Conservation (phyloP, 2,329 filamentous ascomycete species). For the Ophiostoma triangulosporum region DNA sequence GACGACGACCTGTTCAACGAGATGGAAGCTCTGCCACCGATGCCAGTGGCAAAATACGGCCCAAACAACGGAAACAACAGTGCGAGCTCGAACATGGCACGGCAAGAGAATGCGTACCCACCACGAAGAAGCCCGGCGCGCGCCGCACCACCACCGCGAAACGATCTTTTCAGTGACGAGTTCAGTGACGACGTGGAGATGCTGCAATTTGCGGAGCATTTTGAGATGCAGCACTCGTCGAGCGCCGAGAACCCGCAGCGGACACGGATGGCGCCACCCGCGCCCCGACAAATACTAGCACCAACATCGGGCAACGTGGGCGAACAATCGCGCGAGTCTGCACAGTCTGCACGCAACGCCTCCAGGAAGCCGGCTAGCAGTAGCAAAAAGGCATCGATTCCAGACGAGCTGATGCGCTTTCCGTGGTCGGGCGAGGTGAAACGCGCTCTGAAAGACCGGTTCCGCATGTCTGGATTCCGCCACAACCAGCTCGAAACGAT, state of each 20-base stretch:
- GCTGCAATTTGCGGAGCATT: constrained; percentile 37
- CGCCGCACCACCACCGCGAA: not conserved
- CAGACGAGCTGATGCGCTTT: constrained; percentile 45
- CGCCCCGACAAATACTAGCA: constrained; percentile 25
- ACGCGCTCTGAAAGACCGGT: constrained; percentile 64
- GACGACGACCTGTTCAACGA: constrained; percentile 12
- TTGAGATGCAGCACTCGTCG: constrained; percentile 26
- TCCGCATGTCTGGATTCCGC: constrained; percentile 75
- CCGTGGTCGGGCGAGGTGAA: constrained; percentile 82
- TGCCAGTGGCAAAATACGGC: not conserved
- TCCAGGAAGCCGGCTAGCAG: constrained; percentile 18
- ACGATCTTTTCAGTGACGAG: constrained; percentile 16
- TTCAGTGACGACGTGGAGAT: constrained; percentile 29
- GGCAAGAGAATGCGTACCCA: not conserved
- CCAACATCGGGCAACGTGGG: constrained; percentile 36
- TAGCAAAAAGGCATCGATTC: constrained; percentile 23
- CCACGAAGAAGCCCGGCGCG: not conserved
- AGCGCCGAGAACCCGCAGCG: constrained; percentile 15
- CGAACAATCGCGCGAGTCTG: constrained; percentile 19
- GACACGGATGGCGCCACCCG: constrained; percentile 11
- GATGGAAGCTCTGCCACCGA: constrained; percentile 5
- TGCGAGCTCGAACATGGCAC: not conserved
- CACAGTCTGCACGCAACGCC: constrained; percentile 19
- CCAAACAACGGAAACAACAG: constrained; percentile 1
- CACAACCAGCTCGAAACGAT: constrained; percentile 90